Conservation (phyloP, 768 basidiomycete species). For the Lactarius trivialis region DNA sequence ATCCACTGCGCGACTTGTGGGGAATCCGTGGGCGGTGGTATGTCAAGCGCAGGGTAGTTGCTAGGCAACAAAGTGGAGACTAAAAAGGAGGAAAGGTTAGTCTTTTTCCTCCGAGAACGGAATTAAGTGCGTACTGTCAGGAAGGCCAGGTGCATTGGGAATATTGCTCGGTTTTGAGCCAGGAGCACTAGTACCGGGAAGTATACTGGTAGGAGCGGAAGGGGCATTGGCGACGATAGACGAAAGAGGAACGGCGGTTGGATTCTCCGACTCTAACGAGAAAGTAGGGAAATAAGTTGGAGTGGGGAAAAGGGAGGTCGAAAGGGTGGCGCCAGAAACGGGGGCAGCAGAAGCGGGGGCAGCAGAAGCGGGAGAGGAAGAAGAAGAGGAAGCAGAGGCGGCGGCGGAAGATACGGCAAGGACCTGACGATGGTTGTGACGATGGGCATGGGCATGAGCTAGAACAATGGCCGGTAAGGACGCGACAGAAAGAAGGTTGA, state of each 20-base stretch:
- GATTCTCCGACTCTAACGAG: constrained; percentile 45
- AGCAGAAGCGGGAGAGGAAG: constrained; percentile 16
- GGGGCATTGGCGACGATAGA: constrained; percentile 41
- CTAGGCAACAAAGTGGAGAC: constrained; percentile 3
- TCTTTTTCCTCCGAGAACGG: background rate
- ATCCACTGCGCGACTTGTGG: constrained; percentile 67
- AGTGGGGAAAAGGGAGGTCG: constrained; percentile 5
- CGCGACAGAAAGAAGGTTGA: constrained; percentile 29
- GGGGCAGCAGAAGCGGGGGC: constrained; percentile 13
- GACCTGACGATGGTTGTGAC: constrained; percentile 25
- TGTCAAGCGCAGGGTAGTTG: constrained; percentile 65
- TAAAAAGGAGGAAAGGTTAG: background rate
- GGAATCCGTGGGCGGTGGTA: constrained; percentile 50
- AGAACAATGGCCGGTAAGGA: constrained; percentile 38
- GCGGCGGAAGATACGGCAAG: constrained; percentile 25
- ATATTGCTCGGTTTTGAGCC: constrained; percentile 40
- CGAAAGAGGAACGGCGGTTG: constrained; percentile 54
- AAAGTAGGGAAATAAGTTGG: constrained; percentile 31
- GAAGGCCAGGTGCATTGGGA: constrained; percentile 31
- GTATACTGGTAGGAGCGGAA: constrained; percentile 38
- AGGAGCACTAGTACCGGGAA: constrained; percentile 42
- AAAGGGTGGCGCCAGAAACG: background rate
- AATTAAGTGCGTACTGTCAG: constrained; percentile 27
- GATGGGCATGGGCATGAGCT: constrained; percentile 28
- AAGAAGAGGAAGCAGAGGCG: constrained; percentile 1